Percentiles rank a stretch among this genome's conserved stretches.
Evolutionary conservation across 108 stramenopile species (phyloP).

Genomic region (Fragilariopsis cylindrus): DNA sequence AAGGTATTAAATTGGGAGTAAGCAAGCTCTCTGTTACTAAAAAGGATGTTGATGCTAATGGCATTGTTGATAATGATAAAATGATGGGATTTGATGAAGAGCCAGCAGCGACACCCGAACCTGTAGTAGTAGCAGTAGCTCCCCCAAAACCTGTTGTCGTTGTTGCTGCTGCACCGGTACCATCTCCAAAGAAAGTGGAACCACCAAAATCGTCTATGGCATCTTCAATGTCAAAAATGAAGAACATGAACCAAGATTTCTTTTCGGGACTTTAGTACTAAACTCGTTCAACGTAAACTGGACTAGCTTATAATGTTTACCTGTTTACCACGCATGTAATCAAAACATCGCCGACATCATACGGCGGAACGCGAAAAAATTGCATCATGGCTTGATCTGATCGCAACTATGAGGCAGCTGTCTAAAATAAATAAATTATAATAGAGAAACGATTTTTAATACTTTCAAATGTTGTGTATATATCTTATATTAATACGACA

Average conservation of each 20-base stretch:
- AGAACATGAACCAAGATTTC: conserved; percentile 84
- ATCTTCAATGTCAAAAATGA: conserved; percentile 64
- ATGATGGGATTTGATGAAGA: conserved; percentile 60
- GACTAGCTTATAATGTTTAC: no score
- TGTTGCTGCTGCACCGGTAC: conserved; percentile 29
- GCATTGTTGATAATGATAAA: conserved; percentile 17
- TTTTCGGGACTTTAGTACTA: conserved; percentile 58
- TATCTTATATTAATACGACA: no score
- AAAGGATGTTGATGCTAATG: neutral
- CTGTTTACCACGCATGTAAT: no score
- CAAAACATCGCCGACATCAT: no score
- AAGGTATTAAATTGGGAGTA: conserved; percentile 55
- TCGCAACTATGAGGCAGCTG: no score
- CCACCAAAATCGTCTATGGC: conserved; percentile 60
- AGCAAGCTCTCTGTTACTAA: conserved; percentile 54
- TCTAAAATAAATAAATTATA: no score
- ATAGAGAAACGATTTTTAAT: no score
- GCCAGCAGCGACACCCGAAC: conserved; percentile 46
- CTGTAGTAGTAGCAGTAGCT: conserved; percentile 28
- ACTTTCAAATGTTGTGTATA: no score
- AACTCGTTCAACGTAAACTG: no score
- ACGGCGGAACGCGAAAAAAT: no score
- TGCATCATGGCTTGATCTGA: no score
- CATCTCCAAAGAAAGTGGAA: conserved; percentile 24
- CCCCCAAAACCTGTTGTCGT: conserved; percentile 24